A percentile compares a stretch with the other conserved stretches of the same genome.
These are phyloP conservation scores for Casuarina cunninghamiana DNA, from an alignment of 306 rosid species.

Conservation along the genomic window DNA sequence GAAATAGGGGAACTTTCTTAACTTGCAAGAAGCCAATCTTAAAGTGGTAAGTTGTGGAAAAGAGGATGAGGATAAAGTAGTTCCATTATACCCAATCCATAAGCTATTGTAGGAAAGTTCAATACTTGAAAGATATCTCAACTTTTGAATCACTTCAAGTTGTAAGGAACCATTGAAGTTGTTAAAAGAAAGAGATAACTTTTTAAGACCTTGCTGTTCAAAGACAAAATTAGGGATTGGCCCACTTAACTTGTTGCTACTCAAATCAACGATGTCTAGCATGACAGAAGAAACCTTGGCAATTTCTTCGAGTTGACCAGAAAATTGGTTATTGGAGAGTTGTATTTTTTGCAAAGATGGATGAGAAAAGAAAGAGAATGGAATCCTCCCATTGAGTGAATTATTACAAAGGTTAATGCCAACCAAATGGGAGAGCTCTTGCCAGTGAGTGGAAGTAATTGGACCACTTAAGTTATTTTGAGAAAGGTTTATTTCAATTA, in stretches of 20 bases:
- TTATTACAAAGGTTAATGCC: slow-evolving; percentile 20
- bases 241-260: slow-evolving; percentile 1
- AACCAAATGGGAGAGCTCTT: slow-evolving; percentile 21
- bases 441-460: slow-evolving; percentile 15
- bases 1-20: slow-evolving; percentile 35
- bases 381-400: slow-evolving; percentile 31
- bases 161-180: slow-evolving; percentile 29
- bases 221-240: slow-evolving; percentile 7
- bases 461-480: slow-evolving; percentile 20
- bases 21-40: slow-evolving; percentile 34
- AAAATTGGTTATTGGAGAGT: slow-evolving; percentile 26
- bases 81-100: not conserved
- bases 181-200: slow-evolving; percentile 9
- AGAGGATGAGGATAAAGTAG: not conserved
- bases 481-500: slow-evolving; percentile 26
- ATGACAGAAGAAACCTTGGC: not conserved
- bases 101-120: slow-evolving; percentile 47
- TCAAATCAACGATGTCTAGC: not conserved
- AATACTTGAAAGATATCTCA: slow-evolving; percentile 24
- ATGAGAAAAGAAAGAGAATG: slow-evolving; percentile 20
- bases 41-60: slow-evolving; percentile 17
- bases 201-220: not conserved
- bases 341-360: slow-evolving; percentile 19
- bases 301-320: slow-evolving; percentile 28
- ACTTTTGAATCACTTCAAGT: slow-evolving; percentile 7